Evolutionary conservation across 148 eudicot genomes (phyloP), one percentile per base, ranked within the genome.

Genomic region (Amaranthus cruentus): DNA sequence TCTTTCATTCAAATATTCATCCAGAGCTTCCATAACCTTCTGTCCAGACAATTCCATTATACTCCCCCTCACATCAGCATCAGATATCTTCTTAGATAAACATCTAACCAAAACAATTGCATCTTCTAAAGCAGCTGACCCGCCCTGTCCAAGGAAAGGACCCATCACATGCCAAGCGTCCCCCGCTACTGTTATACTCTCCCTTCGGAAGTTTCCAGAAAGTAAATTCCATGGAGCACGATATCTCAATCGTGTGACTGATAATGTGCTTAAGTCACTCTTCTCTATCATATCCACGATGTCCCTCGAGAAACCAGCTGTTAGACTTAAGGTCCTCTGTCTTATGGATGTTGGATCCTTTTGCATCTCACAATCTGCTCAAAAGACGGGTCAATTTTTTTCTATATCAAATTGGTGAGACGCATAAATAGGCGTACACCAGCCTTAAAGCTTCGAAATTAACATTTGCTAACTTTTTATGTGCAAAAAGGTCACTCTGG

Each of bases 161-260:
- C 90, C 86, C 87, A 87, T 87, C 6, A 89, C 87, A 72, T 89
- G 94, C 89, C 84, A 82, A 15, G 94, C 86, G 77, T 89, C 91
- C 46, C 94, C 94, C 0, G 87, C 91, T 10, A 89, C 85, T 4
- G 82, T 81, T 38, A 84, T 84, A 42, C 75, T 69, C 44, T 82
- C 89, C 80, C 57, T 81, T 0, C 80, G 74, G 64, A 84, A 85
- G 53, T 58, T 83, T 12, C 78, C 84, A 0, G 63, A 50, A 15
- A 87, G 79, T 46, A 89, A 28, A 47, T 81, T 77, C 89, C 89
- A 87, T 59, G 91, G 91, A 5, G 85, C 72, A 9, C 91, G 87
- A 64, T 85, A 87, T 69, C 87, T 79, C 61, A 89, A 62, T 15
- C 62, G 82, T 9, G 84, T 78, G 15, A 83, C 67, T 53, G 89